A percentile compares a stretch with the other conserved stretches of the same genome.
phyloP scores from a whole-genome alignment of 331 rosid species.

The Prunus yedoensis region DNA sequence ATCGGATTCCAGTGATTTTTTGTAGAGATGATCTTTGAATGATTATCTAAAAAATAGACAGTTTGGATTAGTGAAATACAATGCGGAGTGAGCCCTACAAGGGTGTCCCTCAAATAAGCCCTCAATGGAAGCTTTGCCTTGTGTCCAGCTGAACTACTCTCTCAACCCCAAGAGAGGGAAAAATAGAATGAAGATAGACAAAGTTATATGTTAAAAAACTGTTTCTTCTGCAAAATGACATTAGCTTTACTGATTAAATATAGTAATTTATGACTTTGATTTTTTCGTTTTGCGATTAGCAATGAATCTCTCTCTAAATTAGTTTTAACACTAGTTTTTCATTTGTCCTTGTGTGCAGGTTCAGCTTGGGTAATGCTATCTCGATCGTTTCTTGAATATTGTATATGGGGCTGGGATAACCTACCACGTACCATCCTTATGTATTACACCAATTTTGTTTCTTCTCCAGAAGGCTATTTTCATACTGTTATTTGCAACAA shows the following conservation, averaged over 20 bases:
- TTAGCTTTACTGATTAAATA: conserved; percentile 6
- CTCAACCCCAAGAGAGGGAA: neutral
- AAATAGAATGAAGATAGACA: neutral
- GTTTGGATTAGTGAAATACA: no score
- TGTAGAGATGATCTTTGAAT: no score
- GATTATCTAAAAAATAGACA: no score
- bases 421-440: conserved; percentile 52
- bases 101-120: no score
- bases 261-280: neutral
- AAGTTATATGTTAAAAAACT: neutral
- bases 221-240: conserved; percentile 3
- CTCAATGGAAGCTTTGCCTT: neutral
- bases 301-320: neutral
- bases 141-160: neutral
- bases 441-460: conserved; percentile 52
- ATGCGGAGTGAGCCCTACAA: no score
- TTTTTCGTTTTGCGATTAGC: neutral
- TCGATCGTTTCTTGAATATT: conserved; percentile 46
- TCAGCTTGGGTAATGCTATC: conserved; percentile 60
- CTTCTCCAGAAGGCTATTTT: conserved; percentile 71
- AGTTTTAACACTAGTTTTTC: no score
- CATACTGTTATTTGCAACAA: conserved; percentile 86
- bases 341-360: conserved; percentile 30
- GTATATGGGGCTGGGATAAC: conserved; percentile 70
- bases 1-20: no score